phyloP scores from a whole-genome alignment of 352 stramenopile species.

The Pythium pyrilobum region DNA sequence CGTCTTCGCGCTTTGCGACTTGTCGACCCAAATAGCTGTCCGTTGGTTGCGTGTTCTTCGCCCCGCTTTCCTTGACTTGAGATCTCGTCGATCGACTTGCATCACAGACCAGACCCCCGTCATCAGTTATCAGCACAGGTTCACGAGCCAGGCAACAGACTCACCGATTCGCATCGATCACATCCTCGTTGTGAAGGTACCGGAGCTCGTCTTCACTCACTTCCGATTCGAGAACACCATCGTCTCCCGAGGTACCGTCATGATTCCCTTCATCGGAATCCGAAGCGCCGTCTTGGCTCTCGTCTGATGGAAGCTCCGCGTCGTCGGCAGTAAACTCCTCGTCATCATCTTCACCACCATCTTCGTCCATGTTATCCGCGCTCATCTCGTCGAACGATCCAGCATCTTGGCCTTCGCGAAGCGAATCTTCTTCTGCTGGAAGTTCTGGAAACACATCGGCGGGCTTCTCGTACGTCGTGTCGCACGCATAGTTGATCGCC shows the following conservation, averaged over 20 bases:
- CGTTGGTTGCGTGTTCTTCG: background rate
- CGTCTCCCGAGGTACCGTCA: conserved; percentile 7
- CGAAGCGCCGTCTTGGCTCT: background rate
- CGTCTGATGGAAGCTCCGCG: conserved; percentile 13
- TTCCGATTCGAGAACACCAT: conserved; percentile 9
- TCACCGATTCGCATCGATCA: conserved; percentile 19
- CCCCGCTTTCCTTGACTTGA: background rate
- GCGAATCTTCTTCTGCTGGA: background rate
- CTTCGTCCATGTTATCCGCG: conserved; percentile 7
- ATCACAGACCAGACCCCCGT: background rate
- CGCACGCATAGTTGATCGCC: conserved; percentile 74
- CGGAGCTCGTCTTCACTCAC: conserved; percentile 21
- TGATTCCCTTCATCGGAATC: conserved; percentile 15
- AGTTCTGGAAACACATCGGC: conserved; percentile 54
- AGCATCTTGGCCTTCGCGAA: too few relatives aligned
- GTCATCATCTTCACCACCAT: conserved; percentile 36
- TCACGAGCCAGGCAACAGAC: background rate
- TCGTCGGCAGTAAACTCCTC: conserved; percentile 26
- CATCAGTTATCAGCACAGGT: background rate
- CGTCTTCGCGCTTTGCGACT: conserved; percentile 31
- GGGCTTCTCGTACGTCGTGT: conserved; percentile 56
- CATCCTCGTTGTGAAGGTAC: conserved; percentile 11
- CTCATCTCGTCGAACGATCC: conserved; percentile 8
- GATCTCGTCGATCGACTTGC: conserved; percentile 29
- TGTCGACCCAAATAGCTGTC: conserved; percentile 31